A percentile compares a stretch with the other conserved stretches of the same genome.
Conservation (phyloP, 345 rosid species). For the Linum tenue region DNA sequence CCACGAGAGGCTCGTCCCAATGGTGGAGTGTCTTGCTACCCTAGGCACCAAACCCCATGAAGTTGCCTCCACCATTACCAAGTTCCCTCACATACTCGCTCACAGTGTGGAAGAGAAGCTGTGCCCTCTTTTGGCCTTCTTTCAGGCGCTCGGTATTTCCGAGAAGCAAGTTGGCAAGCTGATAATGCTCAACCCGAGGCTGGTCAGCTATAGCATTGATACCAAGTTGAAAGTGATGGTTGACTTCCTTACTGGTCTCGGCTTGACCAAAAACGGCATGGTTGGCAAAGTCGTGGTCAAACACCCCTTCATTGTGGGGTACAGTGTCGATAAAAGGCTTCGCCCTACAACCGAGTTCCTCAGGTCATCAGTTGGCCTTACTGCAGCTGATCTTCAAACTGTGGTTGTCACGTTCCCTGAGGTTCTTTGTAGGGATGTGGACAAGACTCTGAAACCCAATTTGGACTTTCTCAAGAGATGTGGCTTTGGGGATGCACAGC, state of each 20-base stretch:
- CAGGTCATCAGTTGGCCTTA: constrained; percentile 40
- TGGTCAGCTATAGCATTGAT: constrained; percentile 69
- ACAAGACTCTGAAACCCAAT: constrained; percentile 50
- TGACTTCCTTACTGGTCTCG: constrained; percentile 48
- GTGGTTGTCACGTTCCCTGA: constrained; percentile 53
- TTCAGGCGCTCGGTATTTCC: constrained; percentile 61
- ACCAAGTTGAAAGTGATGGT: constrained; percentile 47
- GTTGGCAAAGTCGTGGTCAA: constrained; percentile 56
- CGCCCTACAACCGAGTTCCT: constrained; percentile 53
- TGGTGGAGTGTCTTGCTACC: constrained; percentile 52
- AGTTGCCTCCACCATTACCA: constrained; percentile 60
- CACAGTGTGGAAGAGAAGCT: constrained; percentile 78
- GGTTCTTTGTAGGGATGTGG: constrained; percentile 58
- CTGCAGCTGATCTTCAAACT: constrained; percentile 34
- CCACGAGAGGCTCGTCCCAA: constrained; percentile 56
- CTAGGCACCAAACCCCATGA: constrained; percentile 42
- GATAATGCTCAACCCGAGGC: constrained; percentile 60
- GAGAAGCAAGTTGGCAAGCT: constrained; percentile 67
- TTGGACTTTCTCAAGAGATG: constrained; percentile 31
- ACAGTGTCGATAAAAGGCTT: constrained; percentile 49
- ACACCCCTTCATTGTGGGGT: constrained; percentile 66
- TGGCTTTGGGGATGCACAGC: constrained; percentile 49
- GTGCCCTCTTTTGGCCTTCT: constrained; percentile 76
- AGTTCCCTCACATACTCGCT: constrained; percentile 63
- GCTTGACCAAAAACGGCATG: constrained; percentile 50